Base-by-base conservation (phyloP, 345 rosid species). In the Murraya koenigii region DNA sequence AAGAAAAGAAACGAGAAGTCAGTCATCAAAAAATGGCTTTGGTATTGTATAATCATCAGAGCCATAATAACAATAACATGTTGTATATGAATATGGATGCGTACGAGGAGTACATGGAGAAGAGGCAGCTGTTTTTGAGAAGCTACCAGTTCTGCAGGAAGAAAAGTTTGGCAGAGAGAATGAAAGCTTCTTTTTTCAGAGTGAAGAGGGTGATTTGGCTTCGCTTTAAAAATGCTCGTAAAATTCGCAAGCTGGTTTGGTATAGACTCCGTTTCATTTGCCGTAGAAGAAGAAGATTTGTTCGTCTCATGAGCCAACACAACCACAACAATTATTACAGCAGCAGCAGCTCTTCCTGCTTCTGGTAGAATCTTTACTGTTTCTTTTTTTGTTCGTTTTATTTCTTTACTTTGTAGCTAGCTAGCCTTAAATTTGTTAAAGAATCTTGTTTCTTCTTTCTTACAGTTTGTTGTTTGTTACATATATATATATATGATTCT, bases 101-200 rank as follows among this genome's bases (percentile, higher is more conserved):
- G 17, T 44, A 44, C 49, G 49, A 44, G 49, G 49, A 44, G 49
- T 44, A 44, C 56, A 52, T 52, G 56, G 97, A 93, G 92, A 92
- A 92, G 91, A 84, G 98, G 72, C 96, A 91, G 81, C 36, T 90
- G 71, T 94, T 94, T 71, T 74, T 92, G 58, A 88, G 92, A 65
- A 94, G 96, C 84, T 91, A 94, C 78, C 96, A 91, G 66, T 94
- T 94, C 85, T 80, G 90, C 26, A 83, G 93, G 61, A 92, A 91
- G 80, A 82, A 77, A 80, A 86, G 89, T 59, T 56, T 92, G 30
- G 13, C 81, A 0, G 92, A 94, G 82, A 85, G 78, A 82, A 83
- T 94, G 33, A 86, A 79, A 83, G 65, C 66, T 67, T 88, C 90
- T 25, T 76, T 92, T 54, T 74, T 66, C 28, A 74, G 85, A 81